Conservation (phyloP, 139 green algal species). For the Tetradesmus obliquus region DNA sequence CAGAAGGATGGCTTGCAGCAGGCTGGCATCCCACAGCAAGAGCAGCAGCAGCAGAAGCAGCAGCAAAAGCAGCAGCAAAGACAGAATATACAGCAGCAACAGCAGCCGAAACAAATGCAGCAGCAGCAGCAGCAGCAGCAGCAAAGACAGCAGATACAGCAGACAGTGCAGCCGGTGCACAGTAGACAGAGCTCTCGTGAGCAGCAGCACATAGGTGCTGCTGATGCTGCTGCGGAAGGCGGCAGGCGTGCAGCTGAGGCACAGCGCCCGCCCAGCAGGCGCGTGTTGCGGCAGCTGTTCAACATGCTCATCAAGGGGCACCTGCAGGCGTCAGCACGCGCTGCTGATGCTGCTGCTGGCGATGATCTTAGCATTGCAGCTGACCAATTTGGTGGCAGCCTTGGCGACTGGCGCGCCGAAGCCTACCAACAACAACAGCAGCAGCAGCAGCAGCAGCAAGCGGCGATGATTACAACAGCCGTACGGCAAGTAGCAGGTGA, state of each 20-base stretch:
- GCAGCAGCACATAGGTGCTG: background rate
- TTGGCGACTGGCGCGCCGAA: background rate
- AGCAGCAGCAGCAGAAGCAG: conserved; percentile 1
- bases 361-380: background rate
- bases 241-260: background rate
- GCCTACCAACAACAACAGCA: background rate
- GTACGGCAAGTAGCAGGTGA: background rate
- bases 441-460: conserved; percentile 36
- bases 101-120: background rate
- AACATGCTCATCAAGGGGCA: conserved; percentile 36
- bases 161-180: conserved; percentile 2
- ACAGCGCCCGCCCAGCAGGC: background rate
- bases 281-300: conserved; percentile 20
- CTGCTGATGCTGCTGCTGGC: background rate
- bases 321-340: conserved; percentile 26
- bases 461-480: conserved; percentile 6
- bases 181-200: background rate
- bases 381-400: background rate
- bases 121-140: background rate
- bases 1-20: background rate
- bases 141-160: background rate
- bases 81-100: background rate
- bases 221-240: background rate
- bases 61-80: conserved; percentile 7
- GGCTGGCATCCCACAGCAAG: background rate